Evolutionary conservation across 2,329 filamentous ascomycete genomes (phyloP).

Genomic region (Fusarium cyanostomum): DNA sequence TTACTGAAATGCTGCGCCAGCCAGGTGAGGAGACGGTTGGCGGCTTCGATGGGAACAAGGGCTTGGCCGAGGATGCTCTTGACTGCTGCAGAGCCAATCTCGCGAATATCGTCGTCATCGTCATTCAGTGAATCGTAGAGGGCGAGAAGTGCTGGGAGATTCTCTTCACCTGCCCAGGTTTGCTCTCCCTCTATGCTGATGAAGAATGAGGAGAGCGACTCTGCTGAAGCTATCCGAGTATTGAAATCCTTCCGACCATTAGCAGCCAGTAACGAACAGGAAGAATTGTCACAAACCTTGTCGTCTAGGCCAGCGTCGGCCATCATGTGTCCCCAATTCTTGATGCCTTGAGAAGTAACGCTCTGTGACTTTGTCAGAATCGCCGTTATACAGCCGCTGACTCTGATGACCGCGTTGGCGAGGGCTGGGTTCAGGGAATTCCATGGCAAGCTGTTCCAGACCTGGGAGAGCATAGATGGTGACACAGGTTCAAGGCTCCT

Average conservation of each 20-base stretch:
- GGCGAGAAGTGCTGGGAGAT: constrained; percentile 68
- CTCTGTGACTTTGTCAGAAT: constrained; percentile 41
- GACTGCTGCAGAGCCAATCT: constrained; percentile 65
- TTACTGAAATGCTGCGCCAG: constrained; percentile 51
- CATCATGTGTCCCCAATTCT: constrained; percentile 61
- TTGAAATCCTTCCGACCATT: constrained; percentile 65
- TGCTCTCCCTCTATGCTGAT: constrained; percentile 29
- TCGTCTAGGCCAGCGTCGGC: constrained; percentile 58
- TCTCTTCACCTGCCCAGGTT: constrained; percentile 43
- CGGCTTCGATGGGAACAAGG: constrained; percentile 60
- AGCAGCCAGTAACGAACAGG: not conserved
- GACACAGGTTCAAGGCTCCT: constrained; percentile 45
- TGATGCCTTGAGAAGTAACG: constrained; percentile 35
- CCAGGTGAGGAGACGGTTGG: constrained; percentile 56
- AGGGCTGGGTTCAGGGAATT: constrained; percentile 58
- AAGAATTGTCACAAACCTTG: constrained; percentile 52
- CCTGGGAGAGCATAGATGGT: constrained; percentile 45
- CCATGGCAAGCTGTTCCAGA: constrained; percentile 54
- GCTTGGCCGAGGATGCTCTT: constrained; percentile 55
- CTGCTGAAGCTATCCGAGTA: constrained; percentile 67
- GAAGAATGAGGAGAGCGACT: constrained; percentile 64
- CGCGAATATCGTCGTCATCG: constrained; percentile 89
- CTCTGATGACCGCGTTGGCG: constrained; percentile 59
- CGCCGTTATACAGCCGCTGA: constrained; percentile 57
- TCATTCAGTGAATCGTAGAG: constrained; percentile 84